Conservation (phyloP, 768 basidiomycete genomes). For the Amanita rubescens region DNA sequence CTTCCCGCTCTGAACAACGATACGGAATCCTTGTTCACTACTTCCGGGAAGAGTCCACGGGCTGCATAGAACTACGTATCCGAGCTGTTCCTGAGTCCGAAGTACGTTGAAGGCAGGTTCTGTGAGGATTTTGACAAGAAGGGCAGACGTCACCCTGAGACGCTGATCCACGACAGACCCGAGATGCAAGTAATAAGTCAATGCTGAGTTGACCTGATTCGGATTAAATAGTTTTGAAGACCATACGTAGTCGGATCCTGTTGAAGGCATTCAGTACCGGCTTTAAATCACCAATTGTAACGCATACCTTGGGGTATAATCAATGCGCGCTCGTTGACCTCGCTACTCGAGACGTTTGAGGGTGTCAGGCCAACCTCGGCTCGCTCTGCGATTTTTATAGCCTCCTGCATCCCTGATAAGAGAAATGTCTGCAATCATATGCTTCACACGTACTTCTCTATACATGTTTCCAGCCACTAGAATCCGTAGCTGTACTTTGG, state of each 20-base stretch:
- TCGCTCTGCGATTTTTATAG: conserved; percentile 62
- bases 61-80: conserved; percentile 76
- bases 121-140: conserved; percentile 78
- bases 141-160: conserved; percentile 55
- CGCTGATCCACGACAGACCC: conserved; percentile 60
- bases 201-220: conserved; percentile 78
- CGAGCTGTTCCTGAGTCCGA: conserved; percentile 92
- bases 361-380: conserved; percentile 59
- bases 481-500: conserved; percentile 59
- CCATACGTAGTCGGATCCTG: conserved; percentile 69
- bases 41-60: conserved; percentile 53
- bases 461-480: conserved; percentile 81
- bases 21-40: conserved; percentile 67
- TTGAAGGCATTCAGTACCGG: background rate
- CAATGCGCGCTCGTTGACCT: conserved; percentile 51
- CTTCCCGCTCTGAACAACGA: conserved; percentile 87
- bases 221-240: conserved; percentile 65
- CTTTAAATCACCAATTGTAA: background rate
- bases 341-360: conserved; percentile 44
- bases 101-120: conserved; percentile 90
- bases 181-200: conserved; percentile 81
- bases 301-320: conserved; percentile 58
- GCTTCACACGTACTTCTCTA: conserved; percentile 54
- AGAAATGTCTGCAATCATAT: background rate
- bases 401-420: conserved; percentile 46